phyloP scores from a whole-genome alignment of 2,329 filamentous ascomycete species.

The Paraphoma chrysanthemicola region DNA sequence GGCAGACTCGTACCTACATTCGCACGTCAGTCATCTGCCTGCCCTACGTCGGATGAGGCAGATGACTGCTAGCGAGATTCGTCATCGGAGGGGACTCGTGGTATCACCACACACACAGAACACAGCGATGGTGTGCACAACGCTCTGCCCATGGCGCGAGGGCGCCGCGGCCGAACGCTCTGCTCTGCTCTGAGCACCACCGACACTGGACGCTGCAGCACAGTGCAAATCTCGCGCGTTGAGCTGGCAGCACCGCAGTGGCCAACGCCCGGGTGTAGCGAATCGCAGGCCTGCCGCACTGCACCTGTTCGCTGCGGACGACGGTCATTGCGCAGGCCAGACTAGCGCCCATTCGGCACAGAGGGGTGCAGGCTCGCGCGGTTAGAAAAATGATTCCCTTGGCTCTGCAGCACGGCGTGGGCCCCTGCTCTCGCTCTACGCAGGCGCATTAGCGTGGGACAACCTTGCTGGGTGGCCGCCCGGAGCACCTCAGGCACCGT shows the following conservation, averaged over 20 bases:
- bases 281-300: conserved; percentile 19
- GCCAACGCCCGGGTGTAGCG: conserved; percentile 21
- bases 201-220: conserved; percentile 4
- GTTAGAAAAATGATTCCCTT: conserved; percentile 26
- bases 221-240: conserved; percentile 11
- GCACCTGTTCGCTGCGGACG: conserved; percentile 28
- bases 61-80: conserved; percentile 38
- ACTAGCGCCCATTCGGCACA: conserved; percentile 16
- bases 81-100: conserved; percentile 31
- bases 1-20: conserved; percentile 40
- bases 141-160: not conserved
- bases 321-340: conserved; percentile 14
- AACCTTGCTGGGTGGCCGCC: conserved; percentile 14
- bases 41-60: conserved; percentile 41
- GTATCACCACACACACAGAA: conserved; percentile 19
- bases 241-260: conserved; percentile 24
- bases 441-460: conserved; percentile 28
- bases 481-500: conserved; percentile 12
- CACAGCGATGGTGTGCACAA: not conserved
- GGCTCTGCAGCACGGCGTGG: conserved; percentile 18
- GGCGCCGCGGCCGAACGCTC: conserved; percentile 10
- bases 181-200: conserved; percentile 3
- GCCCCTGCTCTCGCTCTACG: conserved; percentile 15
- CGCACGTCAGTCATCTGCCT: conserved; percentile 38
- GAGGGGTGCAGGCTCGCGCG: conserved; percentile 25